phyloP scores from a whole-genome alignment of 148 eudicot species.

The Talinum fruticosum region DNA sequence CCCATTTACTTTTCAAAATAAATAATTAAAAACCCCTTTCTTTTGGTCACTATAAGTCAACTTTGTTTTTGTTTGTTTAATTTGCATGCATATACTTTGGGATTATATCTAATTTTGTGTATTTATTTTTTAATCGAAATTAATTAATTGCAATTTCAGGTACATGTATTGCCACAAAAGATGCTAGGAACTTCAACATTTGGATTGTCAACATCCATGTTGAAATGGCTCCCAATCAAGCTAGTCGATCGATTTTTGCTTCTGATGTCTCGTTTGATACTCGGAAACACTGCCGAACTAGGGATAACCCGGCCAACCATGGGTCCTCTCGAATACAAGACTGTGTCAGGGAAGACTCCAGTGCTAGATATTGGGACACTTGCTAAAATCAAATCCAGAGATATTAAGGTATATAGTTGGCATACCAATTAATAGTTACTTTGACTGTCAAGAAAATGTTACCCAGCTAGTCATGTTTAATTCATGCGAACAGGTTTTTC shows the following conservation, averaged over 20 bases:
- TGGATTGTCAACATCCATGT: constrained; percentile 51
- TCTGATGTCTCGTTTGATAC: constrained; percentile 44
- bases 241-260: constrained; percentile 58
- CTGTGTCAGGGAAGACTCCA: constrained; percentile 54
- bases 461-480: no score
- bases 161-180: constrained; percentile 66
- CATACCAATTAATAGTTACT: not conserved
- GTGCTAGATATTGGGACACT: constrained; percentile 69
- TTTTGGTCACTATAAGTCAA: not conserved
- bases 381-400: constrained; percentile 45
- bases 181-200: constrained; percentile 69
- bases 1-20: not conserved
- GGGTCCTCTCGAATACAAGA: constrained; percentile 68
- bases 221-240: constrained; percentile 56
- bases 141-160: constrained; percentile 30
- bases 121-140: no score
- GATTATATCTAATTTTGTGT: not conserved
- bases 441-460: not conserved
- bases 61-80: not conserved
- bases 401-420: constrained; percentile 41
- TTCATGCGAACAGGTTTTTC: constrained; percentile 38
- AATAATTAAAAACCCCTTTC: no score
- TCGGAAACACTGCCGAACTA: constrained; percentile 51
- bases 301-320: constrained; percentile 55
- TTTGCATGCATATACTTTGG: not conserved